Base-by-base conservation (phyloP, 1,284 basidiomycete genomes). In the Tilletiopsis washingtonensis region DNA sequence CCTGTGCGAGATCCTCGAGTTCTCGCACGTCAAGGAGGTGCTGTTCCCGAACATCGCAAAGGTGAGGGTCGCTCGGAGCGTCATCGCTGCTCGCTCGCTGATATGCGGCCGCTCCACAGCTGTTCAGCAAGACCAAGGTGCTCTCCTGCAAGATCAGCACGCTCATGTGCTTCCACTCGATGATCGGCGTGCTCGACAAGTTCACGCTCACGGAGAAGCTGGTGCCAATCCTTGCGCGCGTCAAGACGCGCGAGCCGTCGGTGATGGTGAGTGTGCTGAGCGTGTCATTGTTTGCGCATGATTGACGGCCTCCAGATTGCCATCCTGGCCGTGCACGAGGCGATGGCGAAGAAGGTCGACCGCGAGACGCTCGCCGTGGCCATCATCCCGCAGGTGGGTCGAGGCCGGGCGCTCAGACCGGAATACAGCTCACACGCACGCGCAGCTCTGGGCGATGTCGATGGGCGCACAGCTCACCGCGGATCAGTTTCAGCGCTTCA, bases 161-260 rank as follows among this genome's bases (percentile, higher is more conserved):
- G 1, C 78, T 97, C 41, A 78, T 81, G 29, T 91, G 90, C 49
- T 96, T 98, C 75, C 76, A 89, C 34, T 78, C 84, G 1, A 90
- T 99, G 87, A 87, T 98, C 19, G 84, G 86, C 64, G 91, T 88
- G 2, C 80, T 98, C 36, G 93, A 98, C 76, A 88, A 93, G 56
- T 53, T 66, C 42, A 94, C 87, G 57, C 73, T 98, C 47, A 96
- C 91, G 0, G 90, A 94, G 63, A 96, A 94, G 73, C 79, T 98
- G 14, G 91, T 97, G 2, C 93, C 93, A 0, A 75, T 97, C 14
- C 77, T 98, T 20, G 85, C 90, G 0, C 91, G 90, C 72, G 96
- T 98, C 65, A 85, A 93, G 49, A 98, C 93, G 2, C 94, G 80
- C 82, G 78, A 75, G 56, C 71, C 74, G 5, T 66, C 64, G n/a